phyloP scores from a whole-genome alignment of 1,139 yeast genomes.

The Casaregolazyma lundiana region DNA sequence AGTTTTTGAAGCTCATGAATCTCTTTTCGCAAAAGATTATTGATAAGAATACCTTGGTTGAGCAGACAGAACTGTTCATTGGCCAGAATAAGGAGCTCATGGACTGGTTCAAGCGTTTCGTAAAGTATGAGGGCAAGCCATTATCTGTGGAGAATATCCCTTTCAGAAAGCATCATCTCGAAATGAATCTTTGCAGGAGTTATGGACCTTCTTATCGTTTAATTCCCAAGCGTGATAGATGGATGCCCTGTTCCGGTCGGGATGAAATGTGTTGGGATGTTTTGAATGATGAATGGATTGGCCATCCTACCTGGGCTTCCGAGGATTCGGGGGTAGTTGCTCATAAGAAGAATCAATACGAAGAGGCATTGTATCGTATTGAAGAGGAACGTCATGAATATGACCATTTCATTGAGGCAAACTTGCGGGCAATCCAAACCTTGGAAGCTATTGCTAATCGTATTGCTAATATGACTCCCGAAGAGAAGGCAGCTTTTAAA shows the following conservation, averaged over 20 bases:
- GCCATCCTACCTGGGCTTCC: constrained; percentile 99
- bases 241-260: constrained; percentile 97
- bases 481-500: constrained; percentile 79
- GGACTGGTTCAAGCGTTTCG: constrained; percentile 89
- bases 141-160: constrained; percentile 77
- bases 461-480: constrained; percentile 87
- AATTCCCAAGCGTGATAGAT: constrained; percentile 89
- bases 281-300: constrained; percentile 97
- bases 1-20: constrained; percentile 81
- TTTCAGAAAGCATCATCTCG: constrained; percentile 85
- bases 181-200: constrained; percentile 73
- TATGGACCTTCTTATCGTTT: constrained; percentile 89
- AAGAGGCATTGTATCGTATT: constrained; percentile 87
- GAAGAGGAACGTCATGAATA: constrained; percentile 98
- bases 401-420: constrained; percentile 92
- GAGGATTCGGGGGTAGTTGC: constrained; percentile 98
- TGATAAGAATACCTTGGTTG: constrained; percentile 76
- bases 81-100: constrained; percentile 77
- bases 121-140: constrained; percentile 64
- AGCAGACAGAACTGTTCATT: constrained; percentile 77
- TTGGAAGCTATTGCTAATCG: constrained; percentile 93
- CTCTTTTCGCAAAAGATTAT: constrained; percentile 86
- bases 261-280: constrained; percentile 99
- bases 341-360: constrained; percentile 95
- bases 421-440: constrained; percentile 89